Evolutionary conservation across 345 rosid species (phyloP), one percentile per base, ranked within the genome.

Genomic region (Raphanus raphanistrum): DNA sequence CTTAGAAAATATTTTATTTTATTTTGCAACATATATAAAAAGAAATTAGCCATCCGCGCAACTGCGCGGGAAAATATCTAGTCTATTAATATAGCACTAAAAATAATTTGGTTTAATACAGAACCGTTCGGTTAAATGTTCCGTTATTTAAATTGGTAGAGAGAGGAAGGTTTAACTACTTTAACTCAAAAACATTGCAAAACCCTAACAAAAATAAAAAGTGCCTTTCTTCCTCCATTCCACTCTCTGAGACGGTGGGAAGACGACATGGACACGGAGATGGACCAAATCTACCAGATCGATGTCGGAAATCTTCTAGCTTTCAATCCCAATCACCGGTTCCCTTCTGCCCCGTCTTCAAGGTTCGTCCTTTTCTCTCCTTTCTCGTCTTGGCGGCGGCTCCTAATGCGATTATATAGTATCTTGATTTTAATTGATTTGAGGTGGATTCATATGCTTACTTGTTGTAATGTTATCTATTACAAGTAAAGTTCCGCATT

Each of bases 231-330:
- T 69, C 27, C 72, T 32, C 60, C 57, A 32, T 28, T 4, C 31
- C 62, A 65, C 68, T 15, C 54, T 70, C 72, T 29, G 54, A 54
- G 71, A 66, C 79, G 75, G 3, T 2, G 41, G 27, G 38, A 41
- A 79, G 72, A 41, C 70, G 71, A 76, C 38, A 80, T 80, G 83
- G 84, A 74, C 68, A 80, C 61, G 81, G 90, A 84, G 71, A 70
- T 36, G 3, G 62, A 71, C 28, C 82, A 72, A 13, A 59, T 75
- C 60, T 68, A 68, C 76, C 80, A 84, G 72, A 76, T 90, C 1
- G 94, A 93, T 89, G 83, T 90, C 32, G 96, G 97, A 15, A 84
- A 91, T 84, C 94, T 93, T 52, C 55, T 88, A 75, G 92, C 87
- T 74, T 90, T 81, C 76, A 86, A 91, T 76, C 76, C 88, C 9